These are phyloP conservation scores for Hypericum perforatum DNA, from an alignment of 345 rosid species.

Conservation along the genomic window DNA sequence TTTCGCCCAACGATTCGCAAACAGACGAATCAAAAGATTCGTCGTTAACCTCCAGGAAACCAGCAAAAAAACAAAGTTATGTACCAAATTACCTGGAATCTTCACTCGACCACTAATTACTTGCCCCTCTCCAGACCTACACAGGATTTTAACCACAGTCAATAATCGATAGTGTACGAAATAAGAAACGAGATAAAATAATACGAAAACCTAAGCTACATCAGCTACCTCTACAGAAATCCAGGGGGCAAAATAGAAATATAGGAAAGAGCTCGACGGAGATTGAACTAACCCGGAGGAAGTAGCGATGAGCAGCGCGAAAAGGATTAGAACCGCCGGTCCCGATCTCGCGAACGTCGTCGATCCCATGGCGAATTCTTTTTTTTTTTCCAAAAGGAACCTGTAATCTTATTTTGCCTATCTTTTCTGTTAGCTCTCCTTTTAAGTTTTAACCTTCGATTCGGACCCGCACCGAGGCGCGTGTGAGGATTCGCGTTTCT, in stretches of 20 bases:
- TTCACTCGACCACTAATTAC: conserved; percentile 72
- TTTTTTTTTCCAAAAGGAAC: conserved; percentile 2
- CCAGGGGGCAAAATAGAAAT: not conserved
- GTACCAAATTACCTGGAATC: conserved; percentile 37
- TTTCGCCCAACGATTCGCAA: too few relatives aligned
- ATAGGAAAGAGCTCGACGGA: not conserved
- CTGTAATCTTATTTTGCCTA: not conserved
- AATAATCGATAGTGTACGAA: not conserved
- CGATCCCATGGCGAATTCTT: conserved; percentile 19
- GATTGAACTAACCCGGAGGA: conserved; percentile 32
- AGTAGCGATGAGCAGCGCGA: conserved; percentile 26
- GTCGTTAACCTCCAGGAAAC: too few relatives aligned
- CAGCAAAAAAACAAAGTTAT: not conserved
- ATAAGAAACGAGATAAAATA: too few relatives aligned
- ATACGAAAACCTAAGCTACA: conserved; percentile 5
- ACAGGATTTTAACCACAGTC: not conserved
- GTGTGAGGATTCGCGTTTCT: too few relatives aligned
- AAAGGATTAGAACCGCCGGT: conserved; percentile 19
- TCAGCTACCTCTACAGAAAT: not conserved
- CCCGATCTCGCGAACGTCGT: conserved; percentile 35
- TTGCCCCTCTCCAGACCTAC: conserved; percentile 62
- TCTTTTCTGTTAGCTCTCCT: too few relatives aligned
- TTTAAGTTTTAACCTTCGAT: too few relatives aligned
- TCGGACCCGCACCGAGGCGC: too few relatives aligned
- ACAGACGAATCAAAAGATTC: too few relatives aligned